Base-by-base conservation (phyloP, 2,329 filamentous ascomycete genomes). In the Atkinsonella texensis region DNA sequence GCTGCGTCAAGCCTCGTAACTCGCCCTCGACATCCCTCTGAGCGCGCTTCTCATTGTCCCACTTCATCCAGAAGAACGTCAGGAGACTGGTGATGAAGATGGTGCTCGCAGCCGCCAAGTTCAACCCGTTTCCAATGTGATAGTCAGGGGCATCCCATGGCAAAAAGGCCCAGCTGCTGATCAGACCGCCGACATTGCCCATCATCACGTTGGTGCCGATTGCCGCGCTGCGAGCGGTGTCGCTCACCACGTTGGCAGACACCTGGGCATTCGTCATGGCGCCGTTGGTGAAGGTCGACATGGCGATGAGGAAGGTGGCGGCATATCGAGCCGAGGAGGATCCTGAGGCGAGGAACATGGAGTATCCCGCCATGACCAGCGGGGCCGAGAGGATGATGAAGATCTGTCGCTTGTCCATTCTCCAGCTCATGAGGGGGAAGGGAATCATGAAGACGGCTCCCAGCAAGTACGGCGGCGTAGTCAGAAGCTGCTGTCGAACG, bases 61-160 rank as follows among this genome's bases (percentile, higher is more conserved):
- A 64, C 49, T 69, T 72, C 74, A 86, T 85, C 77, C 80, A 87
- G 3, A 75, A 53, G 54, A 80, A 64, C 49, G 82, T 63, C 1
- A 62, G 41, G 1, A 73, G 68, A 5, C 69, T 68, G 1, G 74
- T 45, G 1, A 86, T 52, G 2, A 87, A 59, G 0, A 79, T 76
- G 0, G 68, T 70, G 15, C 70, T 70, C 0, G 59, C 58, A 1
- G 80, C 80, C 0, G 79, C 84, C 49, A 87, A 60, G 60, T 87
- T 87, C 38, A 88, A 63, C 0, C 84, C 84, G 59, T 87, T 87
- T 1, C 84, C 84, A 52, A 87, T 85, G 54, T 72, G 80, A 59
- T 81, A 89, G 53, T 87, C 65, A 0, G 84, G 84, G 0, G 59
- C 77, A 60, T 87, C 84, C 57, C 68, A 77, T 0, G 76, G 74